These are phyloP conservation scores for Pontederia paniculata DNA, from an alignment of 176 grass and related monocot species.

Conservation along the genomic window DNA sequence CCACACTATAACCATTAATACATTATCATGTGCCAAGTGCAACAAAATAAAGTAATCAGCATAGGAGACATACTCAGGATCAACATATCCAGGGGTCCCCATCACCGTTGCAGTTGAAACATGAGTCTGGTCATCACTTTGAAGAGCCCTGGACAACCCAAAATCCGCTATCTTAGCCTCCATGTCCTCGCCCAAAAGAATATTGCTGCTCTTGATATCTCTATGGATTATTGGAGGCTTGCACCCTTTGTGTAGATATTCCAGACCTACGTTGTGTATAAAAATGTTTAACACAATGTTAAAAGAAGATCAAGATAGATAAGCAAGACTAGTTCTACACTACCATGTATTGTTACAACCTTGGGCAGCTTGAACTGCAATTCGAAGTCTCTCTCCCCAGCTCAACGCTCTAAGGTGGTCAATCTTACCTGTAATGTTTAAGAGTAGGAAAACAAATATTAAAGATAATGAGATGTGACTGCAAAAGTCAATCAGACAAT, in stretches of 20 bases:
- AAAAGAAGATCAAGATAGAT: background rate
- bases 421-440: background rate
- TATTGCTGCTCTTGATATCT: conserved; percentile 43
- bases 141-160: conserved; percentile 21
- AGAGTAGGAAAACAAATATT: background rate
- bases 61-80: conserved; percentile 30
- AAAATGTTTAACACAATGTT: background rate
- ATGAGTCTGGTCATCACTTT: conserved; percentile 5
- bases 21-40: too few relatives aligned
- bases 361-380: conserved; percentile 13
- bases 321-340: background rate
- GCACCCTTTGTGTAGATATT: conserved; percentile 44
- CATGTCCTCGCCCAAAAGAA: conserved; percentile 24
- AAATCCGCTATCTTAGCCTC: conserved; percentile 37
- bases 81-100: conserved; percentile 30
- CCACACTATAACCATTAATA: too few relatives aligned
- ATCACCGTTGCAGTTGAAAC: background rate
- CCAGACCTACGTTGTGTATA: conserved; percentile 17
- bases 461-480: too few relatives aligned
- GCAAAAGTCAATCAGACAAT: too few relatives aligned
- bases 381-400: conserved; percentile 19
- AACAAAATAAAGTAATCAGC: background rate
- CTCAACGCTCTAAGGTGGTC: background rate
- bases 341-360: conserved; percentile 5
- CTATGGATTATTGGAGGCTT: conserved; percentile 24